Base-by-base conservation (phyloP, 1,139 yeast genomes). In the Komagataea norvegica region DNA sequence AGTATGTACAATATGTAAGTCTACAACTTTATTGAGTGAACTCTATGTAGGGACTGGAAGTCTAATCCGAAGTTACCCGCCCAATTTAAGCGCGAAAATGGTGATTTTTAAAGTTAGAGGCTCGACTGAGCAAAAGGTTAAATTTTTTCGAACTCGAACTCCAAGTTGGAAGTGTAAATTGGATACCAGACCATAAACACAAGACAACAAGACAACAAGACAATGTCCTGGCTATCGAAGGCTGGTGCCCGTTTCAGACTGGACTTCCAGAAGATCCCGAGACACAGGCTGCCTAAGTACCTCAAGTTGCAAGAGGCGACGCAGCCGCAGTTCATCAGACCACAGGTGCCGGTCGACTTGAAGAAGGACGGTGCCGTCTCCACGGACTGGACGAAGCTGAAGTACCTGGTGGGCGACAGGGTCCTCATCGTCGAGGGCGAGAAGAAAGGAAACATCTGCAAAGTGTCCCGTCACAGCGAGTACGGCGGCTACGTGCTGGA, bases 401-500 rank as follows among this genome's bases (percentile, higher is more conserved):
- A 66, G 44, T 77, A 68, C 47, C 64, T 72, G 41, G 74, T 73
- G 13, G 86, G 86, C 22, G 87, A 79, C 56, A 64, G 79, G 39
- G 86, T 80, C 5, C 68, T 79, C 49, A 71, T 88, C 36, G 67
- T 78, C 21, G 68, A 69, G 38, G 96, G 96, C 15, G 70, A 71
- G 36, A 74, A 76, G 54, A 76, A 76, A 52, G 95, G 96, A 18
- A 79, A 75, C 18, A 70, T 88, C 14, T 77, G 89, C 18, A 76
- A 77, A 40, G 66, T 79, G 26, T 64, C 65, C 36, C 67, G 68
- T 28, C 65, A 68, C 29, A 55, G 55, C 20, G 62, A 65, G 36
- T 68, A 78, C n/a, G 77, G 79, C 49, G 69, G 75, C 11, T 68
- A 70, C 31, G 62, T 68, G 37, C 59, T 79, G 23, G 77, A 70